A percentile compares a stretch with the other conserved stretches of the same genome.
phyloP scores from a whole-genome alignment of 1,284 basidiomycete genomes.

The Mycena citricolor region DNA sequence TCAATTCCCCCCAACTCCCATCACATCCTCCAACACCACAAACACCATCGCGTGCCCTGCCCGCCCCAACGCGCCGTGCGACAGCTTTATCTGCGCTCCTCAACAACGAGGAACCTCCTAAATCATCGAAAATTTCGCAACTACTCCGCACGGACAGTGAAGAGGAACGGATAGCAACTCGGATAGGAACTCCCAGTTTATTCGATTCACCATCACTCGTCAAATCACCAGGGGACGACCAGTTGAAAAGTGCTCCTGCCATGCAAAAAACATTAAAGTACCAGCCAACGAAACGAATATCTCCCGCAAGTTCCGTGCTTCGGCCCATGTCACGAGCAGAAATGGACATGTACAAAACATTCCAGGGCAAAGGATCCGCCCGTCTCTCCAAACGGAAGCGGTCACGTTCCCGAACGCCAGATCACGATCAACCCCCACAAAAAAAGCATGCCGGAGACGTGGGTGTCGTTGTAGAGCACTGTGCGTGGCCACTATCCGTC shows the following conservation, averaged over 20 bases:
- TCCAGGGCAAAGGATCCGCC: conserved; percentile 56
- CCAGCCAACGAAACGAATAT: conserved; percentile 59
- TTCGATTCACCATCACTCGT: too few species aligned
- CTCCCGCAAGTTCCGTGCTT: conserved; percentile 61
- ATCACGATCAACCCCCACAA: conserved; percentile 40
- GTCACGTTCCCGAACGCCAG: conserved; percentile 41
- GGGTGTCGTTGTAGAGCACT: conserved; percentile 69
- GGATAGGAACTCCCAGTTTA: too few species aligned
- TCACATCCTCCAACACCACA: conserved; percentile 32
- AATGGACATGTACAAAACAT: conserved; percentile 57
- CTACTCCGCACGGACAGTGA: conserved; percentile 45
- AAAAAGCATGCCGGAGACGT: conserved; percentile 65
- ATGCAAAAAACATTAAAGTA: conserved; percentile 49
- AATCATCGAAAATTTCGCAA: conserved; percentile 49
- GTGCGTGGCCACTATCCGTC: conserved; percentile 41
- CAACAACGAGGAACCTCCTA: conserved; percentile 53
- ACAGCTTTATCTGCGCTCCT: conserved; percentile 71
- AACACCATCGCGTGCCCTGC: conserved; percentile 33
- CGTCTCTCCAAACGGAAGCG: conserved; percentile 63
- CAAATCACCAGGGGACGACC: too few species aligned
- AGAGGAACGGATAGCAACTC: too few species aligned
- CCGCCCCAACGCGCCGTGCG: conserved; percentile 51
- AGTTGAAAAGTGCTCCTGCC: conserved; percentile 32
- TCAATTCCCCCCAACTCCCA: too few species aligned
- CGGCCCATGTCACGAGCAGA: conserved; percentile 64